A percentile compares a stretch with the other conserved stretches of the same genome.
These are phyloP conservation scores for Camelina neglecta DNA, from an alignment of 345 rosid genomes.

Conservation along the genomic window DNA sequence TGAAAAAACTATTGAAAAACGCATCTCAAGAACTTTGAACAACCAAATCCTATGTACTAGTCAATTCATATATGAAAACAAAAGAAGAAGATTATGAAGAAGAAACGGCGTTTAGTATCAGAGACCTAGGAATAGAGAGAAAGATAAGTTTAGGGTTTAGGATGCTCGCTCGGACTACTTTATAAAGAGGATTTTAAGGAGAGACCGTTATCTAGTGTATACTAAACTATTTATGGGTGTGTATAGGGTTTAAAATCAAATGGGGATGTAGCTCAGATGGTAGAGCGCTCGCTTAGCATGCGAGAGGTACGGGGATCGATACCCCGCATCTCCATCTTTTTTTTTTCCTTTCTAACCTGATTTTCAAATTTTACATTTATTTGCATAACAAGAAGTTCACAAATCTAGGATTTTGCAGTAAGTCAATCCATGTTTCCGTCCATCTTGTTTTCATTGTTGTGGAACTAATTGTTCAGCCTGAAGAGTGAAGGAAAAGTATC, in stretches of 20 bases:
- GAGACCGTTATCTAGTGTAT: background rate
- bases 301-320: conserved; percentile 92
- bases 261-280: conserved; percentile 94
- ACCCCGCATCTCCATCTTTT: conserved; percentile 73
- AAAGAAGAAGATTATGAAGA: background rate
- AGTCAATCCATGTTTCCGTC: too few species aligned
- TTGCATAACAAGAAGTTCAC: background rate
- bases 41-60: background rate
- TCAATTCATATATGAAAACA: background rate
- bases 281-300: conserved; percentile 95
- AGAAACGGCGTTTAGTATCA: background rate
- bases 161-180: background rate
- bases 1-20: too few species aligned
- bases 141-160: background rate
- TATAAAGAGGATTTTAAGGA: background rate
- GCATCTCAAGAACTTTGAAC: background rate
- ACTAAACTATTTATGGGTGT: background rate
- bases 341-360: too few species aligned
- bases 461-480: background rate
- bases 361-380: too few species aligned
- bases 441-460: background rate
- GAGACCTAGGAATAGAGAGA: background rate
- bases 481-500: background rate
- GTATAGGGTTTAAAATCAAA: accelerated
- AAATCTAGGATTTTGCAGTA: too few species aligned